Evolutionary conservation across 1,284 basidiomycete species (phyloP).

Genomic region (Pascua guehoae): DNA sequence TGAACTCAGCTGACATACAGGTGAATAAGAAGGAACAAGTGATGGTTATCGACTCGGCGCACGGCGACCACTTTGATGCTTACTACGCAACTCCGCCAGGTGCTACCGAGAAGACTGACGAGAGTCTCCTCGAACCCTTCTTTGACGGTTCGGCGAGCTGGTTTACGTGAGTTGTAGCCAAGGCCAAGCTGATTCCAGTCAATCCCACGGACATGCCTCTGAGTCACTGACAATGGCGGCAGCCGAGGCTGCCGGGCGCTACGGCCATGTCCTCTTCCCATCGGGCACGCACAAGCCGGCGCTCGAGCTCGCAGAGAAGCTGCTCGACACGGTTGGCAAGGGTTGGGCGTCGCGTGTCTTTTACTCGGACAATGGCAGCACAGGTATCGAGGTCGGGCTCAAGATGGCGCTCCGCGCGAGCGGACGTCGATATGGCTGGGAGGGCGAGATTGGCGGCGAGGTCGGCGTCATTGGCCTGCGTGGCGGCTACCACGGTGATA

Average conservation of each 20-base stretch:
- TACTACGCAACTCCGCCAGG: slow-evolving; percentile 47
- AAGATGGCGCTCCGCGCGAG: slow-evolving; percentile 92
- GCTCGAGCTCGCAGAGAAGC: slow-evolving; percentile 52
- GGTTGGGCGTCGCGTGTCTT: slow-evolving; percentile 91
- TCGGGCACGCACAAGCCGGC: slow-evolving; percentile 82
- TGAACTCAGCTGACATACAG: slow-evolving; percentile 32
- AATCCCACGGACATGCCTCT: slow-evolving; percentile 80
- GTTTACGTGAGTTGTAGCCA: slow-evolving; percentile 64
- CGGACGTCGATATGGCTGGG: slow-evolving; percentile 54
- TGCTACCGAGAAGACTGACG: slow-evolving; percentile 8
- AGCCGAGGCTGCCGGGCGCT: slow-evolving; percentile 83
- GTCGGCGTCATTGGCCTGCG: slow-evolving; percentile 81
- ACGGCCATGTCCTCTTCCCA: slow-evolving; percentile 96
- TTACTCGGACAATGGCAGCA: slow-evolving; percentile 91
- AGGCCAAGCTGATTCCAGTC: slow-evolving; percentile 35
- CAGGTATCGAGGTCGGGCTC: slow-evolving; percentile 91
- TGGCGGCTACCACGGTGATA: slow-evolving; percentile 97
- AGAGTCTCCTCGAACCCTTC: slow-evolving; percentile 61
- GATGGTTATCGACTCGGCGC: slow-evolving; percentile 87
- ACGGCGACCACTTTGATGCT: slow-evolving; percentile 77
- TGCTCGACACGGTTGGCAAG: slow-evolving; percentile 53
- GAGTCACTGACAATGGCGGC: slow-evolving; percentile 77
- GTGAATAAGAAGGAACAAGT: slow-evolving; percentile 68
- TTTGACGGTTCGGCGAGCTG: slow-evolving; percentile 93
- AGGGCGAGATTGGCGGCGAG: slow-evolving; percentile 45